Evolutionary conservation across 2,329 filamentous ascomycete genomes (phyloP).

Genomic region (Fonsecaea pugnacius): DNA sequence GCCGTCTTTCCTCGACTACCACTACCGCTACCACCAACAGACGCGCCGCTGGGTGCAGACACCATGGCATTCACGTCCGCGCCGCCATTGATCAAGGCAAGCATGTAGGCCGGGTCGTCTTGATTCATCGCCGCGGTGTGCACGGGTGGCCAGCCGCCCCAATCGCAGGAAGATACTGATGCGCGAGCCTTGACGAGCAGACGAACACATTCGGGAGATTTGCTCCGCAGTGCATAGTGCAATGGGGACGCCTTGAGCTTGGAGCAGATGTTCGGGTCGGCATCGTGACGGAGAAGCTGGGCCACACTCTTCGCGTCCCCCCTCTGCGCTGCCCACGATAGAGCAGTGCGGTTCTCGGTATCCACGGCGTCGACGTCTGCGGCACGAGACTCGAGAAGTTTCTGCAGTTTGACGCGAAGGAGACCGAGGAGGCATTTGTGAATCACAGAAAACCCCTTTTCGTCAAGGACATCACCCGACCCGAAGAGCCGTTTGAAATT

Average conservation of each 20-base stretch:
- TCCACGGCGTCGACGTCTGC: neutral
- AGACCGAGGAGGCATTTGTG: neutral
- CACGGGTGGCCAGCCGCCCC: neutral
- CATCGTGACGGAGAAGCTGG: neutral
- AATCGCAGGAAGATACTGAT: neutral
- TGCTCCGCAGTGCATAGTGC: neutral
- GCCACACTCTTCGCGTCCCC: neutral
- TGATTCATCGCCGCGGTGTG: neutral
- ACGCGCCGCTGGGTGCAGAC: neutral
- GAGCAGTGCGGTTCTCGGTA: neutral
- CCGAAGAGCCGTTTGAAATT: neutral
- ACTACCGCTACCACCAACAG: neutral
- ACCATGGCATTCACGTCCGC: neutral
- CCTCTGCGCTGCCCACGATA: neutral
- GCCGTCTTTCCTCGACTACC: neutral
- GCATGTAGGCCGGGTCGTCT: neutral
- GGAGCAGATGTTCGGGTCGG: neutral
- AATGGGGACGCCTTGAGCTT: neutral
- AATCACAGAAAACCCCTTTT: neutral
- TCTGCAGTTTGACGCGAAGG: neutral
- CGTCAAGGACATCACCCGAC: neutral
- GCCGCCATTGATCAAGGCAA: neutral
- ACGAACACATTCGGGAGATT: neutral
- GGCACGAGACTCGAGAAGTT: neutral
- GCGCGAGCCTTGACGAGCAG: neutral